Percentiles rank a stretch among this genome's conserved stretches.
phyloP scores from a whole-genome alignment of 2,329 filamentous ascomycete genomes.

The Graphilbum sp. region DNA sequence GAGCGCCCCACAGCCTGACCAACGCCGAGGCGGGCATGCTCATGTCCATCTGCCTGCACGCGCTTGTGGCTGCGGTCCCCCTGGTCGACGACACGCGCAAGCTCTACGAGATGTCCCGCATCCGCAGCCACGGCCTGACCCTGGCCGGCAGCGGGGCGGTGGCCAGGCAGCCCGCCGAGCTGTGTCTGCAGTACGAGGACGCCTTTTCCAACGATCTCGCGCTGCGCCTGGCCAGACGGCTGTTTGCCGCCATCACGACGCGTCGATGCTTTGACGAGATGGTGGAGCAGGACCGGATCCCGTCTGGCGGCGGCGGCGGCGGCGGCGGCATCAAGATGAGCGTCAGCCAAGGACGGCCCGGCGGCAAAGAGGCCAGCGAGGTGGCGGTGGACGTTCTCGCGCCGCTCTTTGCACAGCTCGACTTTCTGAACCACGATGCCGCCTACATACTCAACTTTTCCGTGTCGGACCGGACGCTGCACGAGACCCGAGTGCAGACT shows the following conservation, averaged over 20 bases:
- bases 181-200: conserved; percentile 46
- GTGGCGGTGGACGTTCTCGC: conserved; percentile 26
- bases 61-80: conserved; percentile 41
- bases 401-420: conserved; percentile 34
- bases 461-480: conserved; percentile 32
- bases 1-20: conserved; percentile 20
- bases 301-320: not conserved
- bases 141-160: conserved; percentile 28
- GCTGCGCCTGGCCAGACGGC: conserved; percentile 37
- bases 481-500: conserved; percentile 39
- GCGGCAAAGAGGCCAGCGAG: too few species aligned
- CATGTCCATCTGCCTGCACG: conserved; percentile 45
- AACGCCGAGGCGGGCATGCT: conserved; percentile 34
- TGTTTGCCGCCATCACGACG: conserved; percentile 40
- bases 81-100: conserved; percentile 28
- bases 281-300: conserved; percentile 5
- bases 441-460: conserved; percentile 31
- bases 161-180: conserved; percentile 27
- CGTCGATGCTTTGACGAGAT: conserved; percentile 34
- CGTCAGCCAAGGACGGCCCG: conserved; percentile 13
- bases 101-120: conserved; percentile 43
- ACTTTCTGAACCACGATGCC: conserved; percentile 29
- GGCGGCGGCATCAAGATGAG: too few species aligned
- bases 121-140: conserved; percentile 36
- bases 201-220: conserved; percentile 45